These are phyloP conservation scores for Malus domestica DNA, from an alignment of 306 rosid genomes.

Conservation along the genomic window DNA sequence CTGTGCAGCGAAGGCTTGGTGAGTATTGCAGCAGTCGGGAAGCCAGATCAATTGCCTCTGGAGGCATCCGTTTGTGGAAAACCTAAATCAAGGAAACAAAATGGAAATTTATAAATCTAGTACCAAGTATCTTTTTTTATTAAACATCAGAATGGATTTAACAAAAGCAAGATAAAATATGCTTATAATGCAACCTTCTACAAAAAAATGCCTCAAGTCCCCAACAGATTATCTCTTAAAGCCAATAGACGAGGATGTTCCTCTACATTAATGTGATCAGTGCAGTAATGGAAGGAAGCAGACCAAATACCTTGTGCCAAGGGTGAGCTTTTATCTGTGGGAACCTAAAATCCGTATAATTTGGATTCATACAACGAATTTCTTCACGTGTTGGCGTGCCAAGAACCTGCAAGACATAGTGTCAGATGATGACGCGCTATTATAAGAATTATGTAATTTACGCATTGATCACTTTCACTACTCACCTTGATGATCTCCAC, in stretches of 20 bases:
- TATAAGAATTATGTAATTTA: background rate
- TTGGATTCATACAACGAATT: slow-evolving; percentile 98
- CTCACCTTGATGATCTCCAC: slow-evolving; percentile 90
- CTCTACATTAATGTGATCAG: background rate
- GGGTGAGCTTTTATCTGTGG: slow-evolving; percentile 97
- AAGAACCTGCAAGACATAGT: slow-evolving; percentile 56
- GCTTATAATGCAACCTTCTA: background rate
- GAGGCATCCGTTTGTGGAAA: slow-evolving; percentile 94
- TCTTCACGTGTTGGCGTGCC: slow-evolving; percentile 99
- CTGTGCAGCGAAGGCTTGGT: slow-evolving; percentile 91
- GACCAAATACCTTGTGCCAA: slow-evolving; percentile 80
- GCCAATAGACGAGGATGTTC: background rate
- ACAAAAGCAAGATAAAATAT: background rate
- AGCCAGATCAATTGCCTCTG: slow-evolving; percentile 94
- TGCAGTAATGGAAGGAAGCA: slow-evolving; percentile 11
- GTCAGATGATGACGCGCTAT: background rate
- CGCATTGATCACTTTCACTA: background rate
- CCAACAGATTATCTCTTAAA: background rate
- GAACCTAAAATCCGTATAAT: slow-evolving; percentile 80
- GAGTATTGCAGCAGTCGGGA: slow-evolving; percentile 89
- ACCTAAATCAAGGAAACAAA: slow-evolving; percentile 35
- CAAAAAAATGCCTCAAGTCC: background rate
- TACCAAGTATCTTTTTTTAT: background rate
- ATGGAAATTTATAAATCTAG: background rate
- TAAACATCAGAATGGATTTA: background rate